phyloP scores from a whole-genome alignment of 2,329 filamentous ascomycete genomes.

The Penicillium sp. region DNA sequence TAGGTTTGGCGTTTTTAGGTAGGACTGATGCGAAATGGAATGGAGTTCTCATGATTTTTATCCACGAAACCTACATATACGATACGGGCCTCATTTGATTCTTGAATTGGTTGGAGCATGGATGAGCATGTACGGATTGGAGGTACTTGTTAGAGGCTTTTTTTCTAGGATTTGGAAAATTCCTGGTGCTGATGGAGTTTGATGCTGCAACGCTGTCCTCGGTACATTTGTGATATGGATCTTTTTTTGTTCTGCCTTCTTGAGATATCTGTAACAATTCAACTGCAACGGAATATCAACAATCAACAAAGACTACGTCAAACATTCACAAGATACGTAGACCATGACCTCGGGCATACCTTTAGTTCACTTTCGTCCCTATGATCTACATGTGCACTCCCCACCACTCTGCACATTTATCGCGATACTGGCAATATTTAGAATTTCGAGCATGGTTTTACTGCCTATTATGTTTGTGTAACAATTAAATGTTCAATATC shows the following conservation, averaged over 20 bases:
- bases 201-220: neutral
- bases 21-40: neutral
- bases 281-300: neutral
- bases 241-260: neutral
- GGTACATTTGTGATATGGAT: neutral
- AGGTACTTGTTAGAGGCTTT: neutral
- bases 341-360: too few species aligned
- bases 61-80: neutral
- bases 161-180: neutral
- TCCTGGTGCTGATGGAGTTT: neutral
- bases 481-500: too few species aligned
- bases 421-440: too few species aligned
- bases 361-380: too few species aligned
- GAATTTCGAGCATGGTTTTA: too few species aligned
- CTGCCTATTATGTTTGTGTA: too few species aligned
- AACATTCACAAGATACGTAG: neutral
- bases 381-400: too few species aligned
- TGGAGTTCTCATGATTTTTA: neutral
- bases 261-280: neutral
- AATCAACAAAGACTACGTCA: neutral
- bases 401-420: too few species aligned
- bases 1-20: slow-evolving; percentile 37
- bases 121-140: neutral
- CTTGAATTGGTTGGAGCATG: neutral
- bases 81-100: neutral